phyloP scores from a whole-genome alignment of 139 green algal genomes.

The Chlamydomonas asymmetrica region DNA sequence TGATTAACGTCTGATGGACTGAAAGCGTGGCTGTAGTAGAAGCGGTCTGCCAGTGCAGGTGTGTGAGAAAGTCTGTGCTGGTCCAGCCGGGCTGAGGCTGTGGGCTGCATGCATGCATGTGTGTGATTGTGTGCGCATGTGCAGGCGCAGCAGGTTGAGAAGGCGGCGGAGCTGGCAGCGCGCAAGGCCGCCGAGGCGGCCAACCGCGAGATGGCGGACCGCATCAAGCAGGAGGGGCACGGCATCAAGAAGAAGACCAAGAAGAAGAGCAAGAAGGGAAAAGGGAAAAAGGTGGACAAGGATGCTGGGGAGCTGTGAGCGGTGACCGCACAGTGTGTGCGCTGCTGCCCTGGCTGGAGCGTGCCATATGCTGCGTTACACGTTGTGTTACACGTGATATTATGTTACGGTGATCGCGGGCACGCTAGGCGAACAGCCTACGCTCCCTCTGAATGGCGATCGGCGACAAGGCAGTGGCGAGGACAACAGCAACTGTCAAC shows the following conservation, averaged over 20 bases:
- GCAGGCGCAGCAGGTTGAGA: not conserved
- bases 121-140: not conserved
- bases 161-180: conserved; percentile 35
- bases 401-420: no score
- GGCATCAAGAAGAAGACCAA: conserved; percentile 23
- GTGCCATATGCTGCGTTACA: no score
- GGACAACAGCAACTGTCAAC: no score
- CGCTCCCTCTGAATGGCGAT: no score
- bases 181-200: conserved; percentile 11
- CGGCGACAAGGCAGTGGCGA: no score
- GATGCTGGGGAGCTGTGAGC: conserved; percentile 12
- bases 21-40: not conserved
- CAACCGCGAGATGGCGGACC: no score
- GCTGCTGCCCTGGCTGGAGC: no score
- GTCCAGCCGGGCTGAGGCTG: not conserved
- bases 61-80: not conserved
- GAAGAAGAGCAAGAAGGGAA: conserved; percentile 22
- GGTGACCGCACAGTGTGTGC: not conserved
- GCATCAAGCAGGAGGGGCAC: not conserved
- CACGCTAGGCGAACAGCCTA: no score
- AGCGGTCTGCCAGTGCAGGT: not conserved
- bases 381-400: no score
- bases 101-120: not conserved
- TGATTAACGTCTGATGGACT: not conserved
- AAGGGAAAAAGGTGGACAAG: conserved; percentile 11